Conservation (phyloP, 2,329 filamentous ascomycete species). For the Cladosporium sp. region DNA sequence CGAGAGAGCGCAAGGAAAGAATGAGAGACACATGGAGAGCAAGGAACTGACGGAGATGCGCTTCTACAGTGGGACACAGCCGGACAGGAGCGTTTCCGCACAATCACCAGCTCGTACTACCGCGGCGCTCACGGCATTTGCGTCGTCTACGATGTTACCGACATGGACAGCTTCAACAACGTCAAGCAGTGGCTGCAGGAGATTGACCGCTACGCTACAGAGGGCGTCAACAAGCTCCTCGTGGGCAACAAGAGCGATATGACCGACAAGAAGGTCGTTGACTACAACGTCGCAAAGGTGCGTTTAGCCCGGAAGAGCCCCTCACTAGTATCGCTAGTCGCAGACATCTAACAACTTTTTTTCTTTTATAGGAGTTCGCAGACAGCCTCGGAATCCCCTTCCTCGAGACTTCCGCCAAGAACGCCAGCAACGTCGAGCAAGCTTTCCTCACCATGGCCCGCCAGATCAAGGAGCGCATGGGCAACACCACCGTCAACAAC, state of each 20-base stretch:
- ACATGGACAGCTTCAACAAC: conserved; percentile 99
- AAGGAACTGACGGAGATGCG: conserved; percentile 9
- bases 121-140: conserved; percentile 98
- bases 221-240: conserved; percentile 98
- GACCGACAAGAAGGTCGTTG: conserved; percentile 99
- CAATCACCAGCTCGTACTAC: conserved; percentile 99
- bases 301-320: conserved; percentile 31
- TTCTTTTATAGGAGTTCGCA: conserved; percentile 78
- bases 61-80: conserved; percentile 88
- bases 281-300: conserved; percentile 99
- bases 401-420: conserved; percentile 99
- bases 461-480: conserved; percentile 99
- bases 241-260: conserved; percentile 99
- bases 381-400: conserved; percentile 98
- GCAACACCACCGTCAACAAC: conserved; percentile 94
- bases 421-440: conserved; percentile 98
- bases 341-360: conserved; percentile 24
- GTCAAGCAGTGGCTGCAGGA: conserved; percentile 99
- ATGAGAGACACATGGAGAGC: not conserved
- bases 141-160: conserved; percentile 99
- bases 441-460: conserved; percentile 99
- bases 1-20: not conserved
- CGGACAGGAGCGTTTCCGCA: conserved; percentile 98
- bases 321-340: not conserved
- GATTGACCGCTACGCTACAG: conserved; percentile 98